phyloP scores from a whole-genome alignment of 805 yeast species.

The Scheffersomyces ergatensis region DNA sequence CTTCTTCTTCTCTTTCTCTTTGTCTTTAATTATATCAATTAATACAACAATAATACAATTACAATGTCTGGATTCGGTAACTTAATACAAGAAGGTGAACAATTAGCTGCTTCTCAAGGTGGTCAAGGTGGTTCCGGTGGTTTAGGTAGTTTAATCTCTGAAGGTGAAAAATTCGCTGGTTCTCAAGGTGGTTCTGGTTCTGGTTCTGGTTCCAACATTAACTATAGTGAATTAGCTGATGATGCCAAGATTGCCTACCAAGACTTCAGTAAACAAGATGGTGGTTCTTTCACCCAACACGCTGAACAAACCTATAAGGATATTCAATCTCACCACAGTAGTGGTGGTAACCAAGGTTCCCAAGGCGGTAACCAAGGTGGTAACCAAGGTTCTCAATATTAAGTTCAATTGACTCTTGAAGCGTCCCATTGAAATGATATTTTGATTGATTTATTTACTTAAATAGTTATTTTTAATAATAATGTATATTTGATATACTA shows the following conservation, averaged over 20 bases:
- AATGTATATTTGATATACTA: no score
- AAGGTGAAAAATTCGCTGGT: slow-evolving; percentile 1
- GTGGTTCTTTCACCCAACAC: slow-evolving; percentile 26
- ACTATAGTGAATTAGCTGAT: slow-evolving; percentile 20
- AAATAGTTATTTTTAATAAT: no score
- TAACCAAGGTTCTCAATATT: no score
- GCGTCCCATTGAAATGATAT: no score
- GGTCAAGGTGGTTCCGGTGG: slow-evolving; percentile 6
- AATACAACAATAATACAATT: no score
- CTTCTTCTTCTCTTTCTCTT: no score
- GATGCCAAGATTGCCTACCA: slow-evolving; percentile 37
- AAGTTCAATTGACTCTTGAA: no score
- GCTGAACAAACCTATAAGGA: slow-evolving; percentile 35
- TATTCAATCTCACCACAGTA: slow-evolving; percentile 21
- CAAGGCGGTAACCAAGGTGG: neutral
- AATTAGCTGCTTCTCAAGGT: slow-evolving; percentile 9
- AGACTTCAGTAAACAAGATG: slow-evolving; percentile 27
- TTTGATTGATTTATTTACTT: no score
- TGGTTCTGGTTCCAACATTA: slow-evolving; percentile 8
- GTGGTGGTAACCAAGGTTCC: neutral
- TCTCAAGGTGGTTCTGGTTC: no score
- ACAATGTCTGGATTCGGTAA: slow-evolving; percentile 15
- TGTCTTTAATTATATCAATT: no score
- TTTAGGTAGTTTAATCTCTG: neutral
- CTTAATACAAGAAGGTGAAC: slow-evolving; percentile 28